A percentile compares a stretch with the other conserved stretches of the same genome.
Conservation (phyloP, 2,329 filamentous ascomycete species). For the Ascochyta rabiei region DNA sequence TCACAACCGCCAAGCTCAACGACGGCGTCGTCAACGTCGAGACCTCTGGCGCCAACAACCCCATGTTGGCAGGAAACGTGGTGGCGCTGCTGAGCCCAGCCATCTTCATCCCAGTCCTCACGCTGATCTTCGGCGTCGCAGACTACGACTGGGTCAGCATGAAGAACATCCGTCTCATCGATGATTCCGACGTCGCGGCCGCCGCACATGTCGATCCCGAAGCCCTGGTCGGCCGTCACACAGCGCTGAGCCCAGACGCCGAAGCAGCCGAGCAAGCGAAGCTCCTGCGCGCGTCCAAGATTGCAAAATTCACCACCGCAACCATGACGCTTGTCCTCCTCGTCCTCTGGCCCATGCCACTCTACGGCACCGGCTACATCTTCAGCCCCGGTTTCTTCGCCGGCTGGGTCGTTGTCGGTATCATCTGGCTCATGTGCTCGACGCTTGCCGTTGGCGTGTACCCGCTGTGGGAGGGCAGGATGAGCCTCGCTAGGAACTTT, state of each 20-base stretch:
- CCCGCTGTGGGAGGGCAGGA: conserved; percentile 72
- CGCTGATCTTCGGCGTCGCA: conserved; percentile 69
- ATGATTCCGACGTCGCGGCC: conserved; percentile 74
- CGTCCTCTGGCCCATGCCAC: conserved; percentile 88
- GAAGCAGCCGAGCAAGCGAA: conserved; percentile 50
- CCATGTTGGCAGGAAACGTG: conserved; percentile 88
- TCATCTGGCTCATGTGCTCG: conserved; percentile 79
- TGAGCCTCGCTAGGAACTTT: conserved; percentile 32
- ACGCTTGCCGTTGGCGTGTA: conserved; percentile 77
- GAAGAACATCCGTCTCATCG: conserved; percentile 75
- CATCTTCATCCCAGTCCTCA: conserved; percentile 76
- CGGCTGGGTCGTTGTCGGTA: conserved; percentile 70
- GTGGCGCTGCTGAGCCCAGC: conserved; percentile 77
- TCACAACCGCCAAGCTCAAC: conserved; percentile 43
- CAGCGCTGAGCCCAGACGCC: conserved; percentile 34
- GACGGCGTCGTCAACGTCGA: conserved; percentile 41
- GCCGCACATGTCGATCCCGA: conserved; percentile 68
- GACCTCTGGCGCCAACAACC: conserved; percentile 69
- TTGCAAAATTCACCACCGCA: conserved; percentile 63
- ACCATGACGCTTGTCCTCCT: conserved; percentile 72
- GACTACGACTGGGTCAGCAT: conserved; percentile 87
- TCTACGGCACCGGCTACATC: conserved; percentile 83
- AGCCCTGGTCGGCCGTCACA: conserved; percentile 55
- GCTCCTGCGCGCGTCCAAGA: conserved; percentile 54
- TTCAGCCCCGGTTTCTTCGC: conserved; percentile 83